A percentile compares a stretch with the other conserved stretches of the same genome.
These are phyloP conservation scores for Mercurialis annua DNA, from an alignment of 345 rosid genomes.

Conservation along the genomic window DNA sequence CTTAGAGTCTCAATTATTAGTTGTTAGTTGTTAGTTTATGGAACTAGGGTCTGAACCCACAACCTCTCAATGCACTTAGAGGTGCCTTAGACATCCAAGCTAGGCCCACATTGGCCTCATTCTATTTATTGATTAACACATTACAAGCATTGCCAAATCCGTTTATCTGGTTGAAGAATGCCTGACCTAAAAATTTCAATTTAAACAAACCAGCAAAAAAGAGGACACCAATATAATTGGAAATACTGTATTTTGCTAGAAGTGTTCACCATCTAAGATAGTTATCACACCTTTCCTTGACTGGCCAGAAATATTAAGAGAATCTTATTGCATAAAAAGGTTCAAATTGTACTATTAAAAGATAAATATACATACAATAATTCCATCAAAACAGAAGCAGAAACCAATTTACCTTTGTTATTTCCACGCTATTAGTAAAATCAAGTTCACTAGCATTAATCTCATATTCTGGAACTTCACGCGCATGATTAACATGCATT, in stretches of 20 bases:
- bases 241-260: neutral
- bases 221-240: neutral
- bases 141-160: neutral
- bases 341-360: neutral
- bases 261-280: neutral
- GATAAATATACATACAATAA: neutral
- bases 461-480: conserved; percentile 93
- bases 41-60: too few relatives aligned
- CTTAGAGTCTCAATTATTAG: too few relatives aligned
- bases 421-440: conserved; percentile 67
- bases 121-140: neutral
- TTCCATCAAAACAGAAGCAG: neutral
- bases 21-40: too few relatives aligned
- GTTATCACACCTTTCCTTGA: neutral
- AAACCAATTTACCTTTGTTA: conserved; percentile 54
- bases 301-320: neutral
- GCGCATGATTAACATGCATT: conserved; percentile 81
- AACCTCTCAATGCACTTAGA: too few relatives aligned
- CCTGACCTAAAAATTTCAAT: neutral
- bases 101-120: neutral
- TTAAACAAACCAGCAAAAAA: neutral
- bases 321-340: neutral
- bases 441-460: conserved; percentile 70
- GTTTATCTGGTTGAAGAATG: neutral
- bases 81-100: neutral